Evolutionary conservation across 192 early-diverging fungal species (phyloP).

Genomic region (Cladochytrium replicatum): DNA sequence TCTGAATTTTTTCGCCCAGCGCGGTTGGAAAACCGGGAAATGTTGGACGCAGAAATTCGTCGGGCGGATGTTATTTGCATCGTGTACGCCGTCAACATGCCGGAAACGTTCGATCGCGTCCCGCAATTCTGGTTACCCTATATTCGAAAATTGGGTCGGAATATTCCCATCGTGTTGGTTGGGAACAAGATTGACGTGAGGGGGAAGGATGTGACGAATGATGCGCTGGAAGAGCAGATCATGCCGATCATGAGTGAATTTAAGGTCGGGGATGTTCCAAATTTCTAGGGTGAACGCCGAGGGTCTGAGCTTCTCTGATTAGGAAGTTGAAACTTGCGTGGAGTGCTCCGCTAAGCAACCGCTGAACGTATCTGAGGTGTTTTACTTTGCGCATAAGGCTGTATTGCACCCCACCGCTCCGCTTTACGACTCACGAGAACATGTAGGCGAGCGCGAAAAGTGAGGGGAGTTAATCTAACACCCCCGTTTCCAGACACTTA

Average conservation of each 20-base stretch:
- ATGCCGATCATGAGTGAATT: slow-evolving; percentile 99
- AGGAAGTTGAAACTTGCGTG: slow-evolving; percentile 98
- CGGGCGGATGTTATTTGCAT: slow-evolving; percentile 98
- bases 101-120: slow-evolving; percentile 74
- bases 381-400: slow-evolving; percentile 99
- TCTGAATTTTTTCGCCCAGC: slow-evolving; percentile 36
- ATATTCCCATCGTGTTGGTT: slow-evolving; percentile 87
- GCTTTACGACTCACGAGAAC: slow-evolving; percentile 89
- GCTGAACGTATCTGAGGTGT: slow-evolving; percentile 96
- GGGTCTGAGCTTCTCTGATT: slow-evolving; percentile 1
- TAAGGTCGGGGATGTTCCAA: slow-evolving; percentile 45
- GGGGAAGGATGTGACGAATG: slow-evolving; percentile 73
- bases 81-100: slow-evolving; percentile 85
- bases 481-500: slow-evolving; percentile 47
- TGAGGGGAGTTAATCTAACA: not conserved
- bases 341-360: slow-evolving; percentile 96
- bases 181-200: slow-evolving; percentile 87
- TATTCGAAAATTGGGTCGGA: slow-evolving; percentile 82
- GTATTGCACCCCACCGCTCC: slow-evolving; percentile 95
- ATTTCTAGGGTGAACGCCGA: not conserved
- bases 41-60: slow-evolving; percentile 84
- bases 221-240: slow-evolving; percentile 84
- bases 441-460: slow-evolving; percentile 38
- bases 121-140: slow-evolving; percentile 88
- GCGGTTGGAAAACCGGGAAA: slow-evolving; percentile 77